Conservation (phyloP, 352 stramenopile genomes). For the Thalassiosira delicatula region DNA sequence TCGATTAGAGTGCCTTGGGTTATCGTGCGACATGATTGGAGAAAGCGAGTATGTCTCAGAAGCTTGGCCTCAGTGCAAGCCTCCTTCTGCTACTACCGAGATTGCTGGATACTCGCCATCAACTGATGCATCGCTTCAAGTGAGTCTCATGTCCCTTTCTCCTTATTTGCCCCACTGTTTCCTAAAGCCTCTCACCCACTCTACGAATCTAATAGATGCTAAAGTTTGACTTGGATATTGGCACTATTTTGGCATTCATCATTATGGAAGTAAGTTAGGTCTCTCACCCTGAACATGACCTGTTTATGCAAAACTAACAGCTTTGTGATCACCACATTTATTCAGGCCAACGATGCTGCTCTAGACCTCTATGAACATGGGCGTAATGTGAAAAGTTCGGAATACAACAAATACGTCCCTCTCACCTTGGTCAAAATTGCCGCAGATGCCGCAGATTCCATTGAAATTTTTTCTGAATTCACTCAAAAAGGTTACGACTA, state of each 20-base stretch:
- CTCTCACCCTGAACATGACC: not conserved
- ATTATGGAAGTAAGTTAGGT: constrained; percentile 67
- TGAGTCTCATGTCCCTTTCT: constrained; percentile 34
- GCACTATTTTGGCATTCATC: constrained; percentile 72
- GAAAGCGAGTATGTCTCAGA: constrained; percentile 38
- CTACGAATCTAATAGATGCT: constrained; percentile 25
- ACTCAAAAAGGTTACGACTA: constrained; percentile 36
- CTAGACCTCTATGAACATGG: constrained; percentile 80
- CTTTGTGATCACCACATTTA: not conserved
- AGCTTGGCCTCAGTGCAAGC: constrained; percentile 60
- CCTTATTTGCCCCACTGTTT: not conserved
- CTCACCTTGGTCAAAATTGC: constrained; percentile 51
- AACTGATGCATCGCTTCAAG: constrained; percentile 45
- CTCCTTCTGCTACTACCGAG: constrained; percentile 15
- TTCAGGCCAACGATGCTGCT: constrained; percentile 62
- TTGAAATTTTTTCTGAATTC: constrained; percentile 34
- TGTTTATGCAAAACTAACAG: too few relatives aligned
- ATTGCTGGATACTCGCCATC: constrained; percentile 71
- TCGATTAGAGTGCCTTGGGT: constrained; percentile 74
- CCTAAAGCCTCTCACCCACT: not conserved
- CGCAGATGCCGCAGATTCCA: constrained; percentile 12
- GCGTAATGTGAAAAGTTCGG: constrained; percentile 62
- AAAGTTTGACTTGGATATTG: constrained; percentile 81
- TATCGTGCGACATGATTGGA: constrained; percentile 76
- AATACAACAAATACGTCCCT: constrained; percentile 31